Conservation (phyloP, 805 yeast species). For the Phaffomyces thermotolerans region DNA sequence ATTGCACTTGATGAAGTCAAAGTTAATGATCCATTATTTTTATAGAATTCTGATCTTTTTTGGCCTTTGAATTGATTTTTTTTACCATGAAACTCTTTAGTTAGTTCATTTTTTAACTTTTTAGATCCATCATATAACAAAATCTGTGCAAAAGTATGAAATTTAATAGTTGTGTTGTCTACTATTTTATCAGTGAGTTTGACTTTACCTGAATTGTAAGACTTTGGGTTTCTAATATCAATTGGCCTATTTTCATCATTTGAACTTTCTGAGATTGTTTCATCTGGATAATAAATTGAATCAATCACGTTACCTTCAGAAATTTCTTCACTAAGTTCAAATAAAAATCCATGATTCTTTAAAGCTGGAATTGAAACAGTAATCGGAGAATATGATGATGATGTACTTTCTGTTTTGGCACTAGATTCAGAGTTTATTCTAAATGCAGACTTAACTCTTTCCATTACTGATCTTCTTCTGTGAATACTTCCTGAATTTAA, state of each 20-base stretch:
- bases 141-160: constrained; percentile 23
- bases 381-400: constrained; percentile 12
- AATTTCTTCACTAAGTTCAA: constrained; percentile 7
- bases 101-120: constrained; percentile 28
- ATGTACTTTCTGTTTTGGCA: constrained; percentile 5
- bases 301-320: constrained; percentile 12
- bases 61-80: constrained; percentile 10
- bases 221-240: constrained; percentile 9
- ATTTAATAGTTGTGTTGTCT: constrained; percentile 14
- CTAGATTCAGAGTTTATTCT: background rate
- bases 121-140: constrained; percentile 23
- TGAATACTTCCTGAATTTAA: background rate
- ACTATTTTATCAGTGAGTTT: background rate
- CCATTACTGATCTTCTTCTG: constrained; percentile 8
- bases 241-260: constrained; percentile 10
- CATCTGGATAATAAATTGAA: constrained; percentile 9
- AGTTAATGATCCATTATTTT: constrained; percentile 6
- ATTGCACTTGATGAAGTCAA: constrained; percentile 3
- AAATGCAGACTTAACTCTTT: constrained; percentile 11
- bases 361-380: constrained; percentile 15
- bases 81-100: constrained; percentile 21
- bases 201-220: background rate
- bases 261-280: background rate
- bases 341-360: constrained; percentile 6
- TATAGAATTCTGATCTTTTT: constrained; percentile 2